A percentile compares a stretch with the other conserved stretches of the same genome.
phyloP scores from a whole-genome alignment of 2,329 filamentous ascomycete species.

The Thelonectria discophora region DNA sequence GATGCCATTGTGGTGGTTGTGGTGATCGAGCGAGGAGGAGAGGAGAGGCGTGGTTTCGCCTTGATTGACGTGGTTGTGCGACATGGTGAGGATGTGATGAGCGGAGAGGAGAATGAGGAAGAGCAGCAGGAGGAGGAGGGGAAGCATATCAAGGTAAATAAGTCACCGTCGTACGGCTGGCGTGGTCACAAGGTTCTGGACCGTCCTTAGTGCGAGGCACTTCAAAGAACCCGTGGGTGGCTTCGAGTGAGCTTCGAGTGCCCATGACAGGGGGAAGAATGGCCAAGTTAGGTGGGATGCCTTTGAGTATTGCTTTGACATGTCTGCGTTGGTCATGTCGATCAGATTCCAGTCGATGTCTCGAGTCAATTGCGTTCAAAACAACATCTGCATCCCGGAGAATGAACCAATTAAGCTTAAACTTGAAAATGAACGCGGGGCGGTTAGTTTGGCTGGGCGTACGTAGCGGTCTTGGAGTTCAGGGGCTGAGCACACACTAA shows the following conservation, averaged over 20 bases:
- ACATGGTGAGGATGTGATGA: neutral
- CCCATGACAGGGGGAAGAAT: neutral
- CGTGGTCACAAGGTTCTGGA: neutral
- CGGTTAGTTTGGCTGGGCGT: neutral
- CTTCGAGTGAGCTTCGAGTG: neutral
- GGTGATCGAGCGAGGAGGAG: constrained; percentile 33
- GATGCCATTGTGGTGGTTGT: constrained; percentile 21
- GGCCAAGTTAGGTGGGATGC: neutral
- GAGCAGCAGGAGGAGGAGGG: neutral
- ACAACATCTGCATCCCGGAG: neutral
- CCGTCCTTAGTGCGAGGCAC: neutral
- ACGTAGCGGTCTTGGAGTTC: neutral
- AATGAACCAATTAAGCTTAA: neutral
- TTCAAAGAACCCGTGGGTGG: neutral
- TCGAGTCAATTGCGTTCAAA: neutral
- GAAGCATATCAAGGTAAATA: neutral
- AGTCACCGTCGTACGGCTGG: neutral
- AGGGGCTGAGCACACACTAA: too few relatives aligned
- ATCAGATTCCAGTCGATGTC: neutral
- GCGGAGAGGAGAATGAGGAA: neutral
- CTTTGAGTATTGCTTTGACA: neutral
- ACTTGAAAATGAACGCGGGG: neutral
- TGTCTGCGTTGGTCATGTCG: neutral
- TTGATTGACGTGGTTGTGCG: neutral
- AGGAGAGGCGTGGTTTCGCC: constrained; percentile 43